Percentiles rank a stretch among this genome's conserved stretches.
phyloP scores from a whole-genome alignment of 208 protist species.

The Leishmania martiniquensis region DNA sequence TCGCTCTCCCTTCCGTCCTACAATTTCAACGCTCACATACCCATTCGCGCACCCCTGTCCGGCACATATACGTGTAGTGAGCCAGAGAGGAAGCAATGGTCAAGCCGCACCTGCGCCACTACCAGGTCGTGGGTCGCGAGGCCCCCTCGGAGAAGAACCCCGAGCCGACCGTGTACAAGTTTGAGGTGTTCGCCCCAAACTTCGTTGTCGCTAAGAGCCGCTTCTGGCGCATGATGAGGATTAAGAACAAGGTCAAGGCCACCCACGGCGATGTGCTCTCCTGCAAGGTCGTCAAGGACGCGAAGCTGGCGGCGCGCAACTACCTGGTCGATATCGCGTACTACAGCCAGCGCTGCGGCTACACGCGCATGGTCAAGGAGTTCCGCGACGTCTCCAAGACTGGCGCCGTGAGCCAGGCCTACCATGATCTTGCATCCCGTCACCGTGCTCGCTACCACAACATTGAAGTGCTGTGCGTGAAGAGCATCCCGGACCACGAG shows the following conservation, averaged over 20 bases:
- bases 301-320: conserved; percentile 98
- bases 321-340: conserved; percentile 98
- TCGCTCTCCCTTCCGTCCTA: not conserved
- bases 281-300: conserved; percentile 95
- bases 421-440: conserved; percentile 97
- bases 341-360: conserved; percentile 98
- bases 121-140: conserved; percentile 95
- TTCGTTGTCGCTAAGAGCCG: conserved; percentile 97
- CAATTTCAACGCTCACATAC: not conserved
- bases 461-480: conserved; percentile 97
- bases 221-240: conserved; percentile 99
- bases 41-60: not conserved
- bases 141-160: conserved; percentile 92
- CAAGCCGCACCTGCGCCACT: conserved; percentile 92
- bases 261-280: conserved; percentile 97
- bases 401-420: conserved; percentile 97
- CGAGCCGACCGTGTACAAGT: conserved; percentile 97
- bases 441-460: conserved; percentile 95
- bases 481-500: conserved; percentile 88
- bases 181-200: conserved; percentile 99
- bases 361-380: conserved; percentile 99
- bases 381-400: conserved; percentile 97
- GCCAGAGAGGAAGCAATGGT: conserved; percentile 41
- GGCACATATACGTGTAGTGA: conserved; percentile 1
- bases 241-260: conserved; percentile 99